phyloP scores from a whole-genome alignment of 1,284 basidiomycete species.

The Anthracocystis setariae region DNA sequence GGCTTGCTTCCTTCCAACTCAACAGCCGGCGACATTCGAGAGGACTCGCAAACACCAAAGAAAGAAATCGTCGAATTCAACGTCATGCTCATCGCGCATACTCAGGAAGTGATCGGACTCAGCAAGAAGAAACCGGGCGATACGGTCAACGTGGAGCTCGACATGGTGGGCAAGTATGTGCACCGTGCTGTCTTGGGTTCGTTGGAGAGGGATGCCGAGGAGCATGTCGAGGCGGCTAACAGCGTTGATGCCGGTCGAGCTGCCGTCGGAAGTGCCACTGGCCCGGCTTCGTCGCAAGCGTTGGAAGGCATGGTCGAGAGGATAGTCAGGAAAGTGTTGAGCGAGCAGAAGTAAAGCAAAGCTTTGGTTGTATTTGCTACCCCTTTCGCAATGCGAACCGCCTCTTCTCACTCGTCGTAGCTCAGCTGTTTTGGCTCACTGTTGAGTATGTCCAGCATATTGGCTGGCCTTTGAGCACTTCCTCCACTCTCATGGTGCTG shows the following conservation, averaged over 20 bases:
- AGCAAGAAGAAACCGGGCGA: constrained; percentile 61
- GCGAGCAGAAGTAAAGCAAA: constrained; percentile 31
- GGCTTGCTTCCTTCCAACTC: constrained; percentile 54
- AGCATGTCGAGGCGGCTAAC: constrained; percentile 20
- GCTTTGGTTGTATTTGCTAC: too few relatives aligned
- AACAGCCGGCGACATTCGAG: constrained; percentile 39
- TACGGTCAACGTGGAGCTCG: constrained; percentile 66
- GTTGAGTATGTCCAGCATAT: not conserved
- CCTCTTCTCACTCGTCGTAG: too few relatives aligned
- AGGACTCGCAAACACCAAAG: constrained; percentile 35
- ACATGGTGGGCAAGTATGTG: constrained; percentile 67
- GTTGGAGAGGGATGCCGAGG: constrained; percentile 41
- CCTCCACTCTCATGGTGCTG: not conserved
- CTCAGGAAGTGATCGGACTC: constrained; percentile 65
- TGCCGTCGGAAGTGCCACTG: constrained; percentile 23
- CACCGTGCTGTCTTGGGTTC: constrained; percentile 58
- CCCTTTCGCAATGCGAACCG: too few relatives aligned
- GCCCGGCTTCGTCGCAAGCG: constrained; percentile 36
- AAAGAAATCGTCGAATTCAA: constrained; percentile 64
- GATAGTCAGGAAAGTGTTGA: constrained; percentile 46
- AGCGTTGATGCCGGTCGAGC: constrained; percentile 35
- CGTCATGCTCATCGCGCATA: constrained; percentile 67
- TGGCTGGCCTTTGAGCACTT: not conserved
- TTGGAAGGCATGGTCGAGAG: constrained; percentile 52
- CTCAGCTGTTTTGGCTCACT: too few relatives aligned